Percentiles rank a stretch among this genome's conserved stretches.
These are phyloP conservation scores for Beauveria varroae DNA, from an alignment of 2,329 filamentous ascomycete species.

Conservation along the genomic window DNA sequence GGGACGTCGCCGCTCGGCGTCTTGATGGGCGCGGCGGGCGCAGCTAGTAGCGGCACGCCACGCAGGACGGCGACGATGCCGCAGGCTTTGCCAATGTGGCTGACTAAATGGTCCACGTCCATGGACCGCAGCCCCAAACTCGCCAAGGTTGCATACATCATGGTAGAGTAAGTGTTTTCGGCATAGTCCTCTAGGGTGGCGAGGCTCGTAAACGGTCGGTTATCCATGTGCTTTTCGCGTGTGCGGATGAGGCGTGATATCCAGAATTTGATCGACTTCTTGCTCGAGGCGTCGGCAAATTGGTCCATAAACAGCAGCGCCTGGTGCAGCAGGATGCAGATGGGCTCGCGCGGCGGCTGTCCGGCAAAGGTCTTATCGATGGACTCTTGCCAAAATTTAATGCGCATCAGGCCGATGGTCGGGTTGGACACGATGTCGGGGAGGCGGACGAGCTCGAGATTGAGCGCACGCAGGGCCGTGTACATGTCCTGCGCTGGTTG, in stretches of 20 bases:
- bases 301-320: conserved; percentile 56
- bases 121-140: conserved; percentile 72
- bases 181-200: conserved; percentile 76
- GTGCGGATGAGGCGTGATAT: conserved; percentile 70
- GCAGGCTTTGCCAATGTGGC: conserved; percentile 88
- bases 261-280: conserved; percentile 60
- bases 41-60: conserved; percentile 81
- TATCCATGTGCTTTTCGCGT: conserved; percentile 74
- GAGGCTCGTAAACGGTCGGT: conserved; percentile 70
- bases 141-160: conserved; percentile 82
- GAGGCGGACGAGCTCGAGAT: conserved; percentile 83
- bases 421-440: conserved; percentile 84
- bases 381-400: conserved; percentile 92
- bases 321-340: conserved; percentile 73
- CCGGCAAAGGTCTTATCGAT: conserved; percentile 71
- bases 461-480: conserved; percentile 83
- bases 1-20: conserved; percentile 34
- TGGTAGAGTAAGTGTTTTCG: conserved; percentile 88
- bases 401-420: conserved; percentile 79
- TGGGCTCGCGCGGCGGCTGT: conserved; percentile 79
- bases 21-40: conserved; percentile 47
- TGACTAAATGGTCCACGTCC: conserved; percentile 85
- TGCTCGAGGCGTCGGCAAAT: conserved; percentile 30
- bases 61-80: conserved; percentile 83
- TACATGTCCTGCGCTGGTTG: conserved; percentile 70